These are phyloP conservation scores for Plasmodium vinckei DNA, from an alignment of 169 alveolate genomes.

Conservation along the genomic window DNA sequence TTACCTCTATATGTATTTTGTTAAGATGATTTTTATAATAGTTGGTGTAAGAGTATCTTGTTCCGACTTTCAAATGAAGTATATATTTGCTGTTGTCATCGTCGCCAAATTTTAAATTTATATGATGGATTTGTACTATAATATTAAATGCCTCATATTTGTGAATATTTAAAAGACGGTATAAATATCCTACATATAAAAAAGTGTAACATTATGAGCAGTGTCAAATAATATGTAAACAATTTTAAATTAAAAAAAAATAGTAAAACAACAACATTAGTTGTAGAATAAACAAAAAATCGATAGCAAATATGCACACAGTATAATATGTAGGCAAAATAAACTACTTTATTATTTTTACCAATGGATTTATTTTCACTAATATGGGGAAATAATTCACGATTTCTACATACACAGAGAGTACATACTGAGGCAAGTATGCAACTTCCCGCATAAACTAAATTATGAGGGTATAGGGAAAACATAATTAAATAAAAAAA, in stretches of 20 bases:
- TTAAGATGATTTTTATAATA: constrained; percentile 50
- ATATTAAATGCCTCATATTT: constrained; percentile 56
- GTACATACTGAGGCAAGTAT: constrained; percentile 65
- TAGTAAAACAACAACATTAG: too few relatives aligned
- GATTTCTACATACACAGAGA: constrained; percentile 47
- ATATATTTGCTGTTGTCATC: constrained; percentile 60
- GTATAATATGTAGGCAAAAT: neutral
- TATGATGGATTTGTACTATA: constrained; percentile 62
- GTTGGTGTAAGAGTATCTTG: constrained; percentile 59
- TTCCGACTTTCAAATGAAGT: constrained; percentile 51
- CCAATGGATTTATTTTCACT: constrained; percentile 69
- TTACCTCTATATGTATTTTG: constrained; percentile 57
- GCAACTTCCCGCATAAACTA: constrained; percentile 44
- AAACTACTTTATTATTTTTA: neutral
- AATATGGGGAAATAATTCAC: constrained; percentile 63
- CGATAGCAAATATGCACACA: too few relatives aligned
- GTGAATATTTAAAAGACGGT: constrained; percentile 60
- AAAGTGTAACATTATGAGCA: neutral
- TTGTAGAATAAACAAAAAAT: too few relatives aligned
- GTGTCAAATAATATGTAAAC: too few relatives aligned
- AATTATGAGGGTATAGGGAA: constrained; percentile 38
- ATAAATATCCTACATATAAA: constrained; percentile 18
- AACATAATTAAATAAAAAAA: constrained; percentile 32
- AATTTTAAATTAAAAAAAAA: neutral
- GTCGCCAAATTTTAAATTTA: constrained; percentile 55